These are phyloP conservation scores for Phytophthora gonapodyides DNA, from an alignment of 352 stramenopile genomes.

Conservation along the genomic window DNA sequence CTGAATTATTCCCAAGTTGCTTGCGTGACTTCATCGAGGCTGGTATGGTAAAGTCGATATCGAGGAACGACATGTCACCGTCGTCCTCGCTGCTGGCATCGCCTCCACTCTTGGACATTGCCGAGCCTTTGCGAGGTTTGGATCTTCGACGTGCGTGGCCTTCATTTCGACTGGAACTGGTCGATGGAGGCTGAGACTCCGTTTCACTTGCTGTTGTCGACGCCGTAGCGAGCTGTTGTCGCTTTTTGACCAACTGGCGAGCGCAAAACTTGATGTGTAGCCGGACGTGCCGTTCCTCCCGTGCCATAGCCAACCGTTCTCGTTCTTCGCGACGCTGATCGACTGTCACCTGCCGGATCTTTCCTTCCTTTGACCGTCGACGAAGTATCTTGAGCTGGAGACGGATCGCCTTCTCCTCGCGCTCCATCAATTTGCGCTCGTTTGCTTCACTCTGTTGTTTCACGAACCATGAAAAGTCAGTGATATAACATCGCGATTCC, in stretches of 20 bases:
- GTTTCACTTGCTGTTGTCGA: conserved; percentile 24
- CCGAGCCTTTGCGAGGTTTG: conserved; percentile 10
- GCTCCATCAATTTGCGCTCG: conserved; percentile 71
- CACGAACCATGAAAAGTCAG: conserved; percentile 9
- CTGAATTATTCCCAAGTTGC: conserved; percentile 12
- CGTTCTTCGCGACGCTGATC: conserved; percentile 71
- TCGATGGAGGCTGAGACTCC: conserved; percentile 16
- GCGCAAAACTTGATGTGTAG: conserved; percentile 53
- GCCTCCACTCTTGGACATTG: conserved; percentile 11
- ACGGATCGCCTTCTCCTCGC: conserved; percentile 66
- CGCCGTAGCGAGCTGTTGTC: conserved; percentile 21
- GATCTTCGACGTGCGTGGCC: conserved; percentile 2
- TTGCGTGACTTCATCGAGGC: conserved; percentile 36
- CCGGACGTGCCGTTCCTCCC: conserved; percentile 67
- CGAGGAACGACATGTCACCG: conserved; percentile 51
- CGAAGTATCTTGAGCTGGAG: conserved; percentile 62
- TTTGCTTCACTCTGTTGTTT: conserved; percentile 49
- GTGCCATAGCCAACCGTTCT: conserved; percentile 67
- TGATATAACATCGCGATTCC: not conserved
- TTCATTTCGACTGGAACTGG: conserved; percentile 15
- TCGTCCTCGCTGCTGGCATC: conserved; percentile 31
- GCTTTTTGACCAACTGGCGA: conserved; percentile 27
- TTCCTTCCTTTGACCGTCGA: conserved; percentile 51
- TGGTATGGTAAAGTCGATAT: conserved; percentile 54
- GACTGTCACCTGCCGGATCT: conserved; percentile 44